Evolutionary conservation across 2,329 filamentous ascomycete genomes (phyloP), one percentile per base, ranked within the genome.

Genomic region (Diaporthe sp.): DNA sequence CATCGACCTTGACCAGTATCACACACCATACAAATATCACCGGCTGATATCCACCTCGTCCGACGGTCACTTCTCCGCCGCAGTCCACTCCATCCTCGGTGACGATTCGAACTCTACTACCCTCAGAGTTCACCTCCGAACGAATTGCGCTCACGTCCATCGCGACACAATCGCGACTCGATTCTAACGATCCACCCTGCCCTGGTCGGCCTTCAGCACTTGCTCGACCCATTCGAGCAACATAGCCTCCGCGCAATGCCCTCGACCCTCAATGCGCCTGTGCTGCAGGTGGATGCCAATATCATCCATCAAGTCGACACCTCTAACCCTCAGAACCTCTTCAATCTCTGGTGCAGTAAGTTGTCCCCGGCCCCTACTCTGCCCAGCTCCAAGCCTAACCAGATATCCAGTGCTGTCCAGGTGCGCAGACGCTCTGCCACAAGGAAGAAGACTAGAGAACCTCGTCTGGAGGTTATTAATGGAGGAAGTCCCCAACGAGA

Each of bases 341-440:
- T 97, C 86, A 96, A 94, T 88, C 97, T 98, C 91, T 98, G 96
- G 95, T 96, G 95, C 84, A 95, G 95, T 98, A 86, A 90, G 94
- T 89, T 57, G 31, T 73, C 72, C 68, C 57, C 34, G 71, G 75
- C 77, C 78, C 22, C 28, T 1, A 6, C 31, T 34, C 34, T 51
- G 31, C 22, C 12, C 53, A 34, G 34, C 59, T 61, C 74, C 67
- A 15, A 22, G 70, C 72, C 22, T 76, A 74, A 59, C 55, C 68
- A 72, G 15, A 53, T 44, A 17, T 76, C 57, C 82, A 97, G 95
- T 98, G 76, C 98, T 98, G 83, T 96, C 95, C 70, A 95, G 95
- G 86, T 98, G 96, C 85, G 95, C 95, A 82, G 95, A 97, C 82
- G 97, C 96, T 71, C 93, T 98, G 83, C 95, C 98, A 83, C 94